These are phyloP conservation scores for Lindgomyces ingoldianus DNA, from an alignment of 495 filamentous ascomycete genomes.

Conservation along the genomic window DNA sequence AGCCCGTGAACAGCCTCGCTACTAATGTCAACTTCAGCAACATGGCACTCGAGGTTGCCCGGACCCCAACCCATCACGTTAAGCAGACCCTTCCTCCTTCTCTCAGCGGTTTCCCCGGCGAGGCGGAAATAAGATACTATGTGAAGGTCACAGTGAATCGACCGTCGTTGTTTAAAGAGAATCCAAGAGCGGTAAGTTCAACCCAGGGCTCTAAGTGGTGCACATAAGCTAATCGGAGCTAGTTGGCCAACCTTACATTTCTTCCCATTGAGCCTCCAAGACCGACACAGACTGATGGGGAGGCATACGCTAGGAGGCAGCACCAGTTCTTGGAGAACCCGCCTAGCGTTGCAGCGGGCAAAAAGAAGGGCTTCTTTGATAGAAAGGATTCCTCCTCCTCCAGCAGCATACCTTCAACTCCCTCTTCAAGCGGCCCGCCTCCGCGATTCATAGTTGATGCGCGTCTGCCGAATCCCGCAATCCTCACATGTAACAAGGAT, in stretches of 20 bases:
- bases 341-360: constrained; percentile 54
- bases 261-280: constrained; percentile 89
- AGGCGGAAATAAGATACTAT: constrained; percentile 90
- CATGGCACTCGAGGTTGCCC: constrained; percentile 59
- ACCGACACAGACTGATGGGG: constrained; percentile 63
- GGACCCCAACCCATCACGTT: constrained; percentile 60
- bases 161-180: constrained; percentile 81
- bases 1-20: constrained; percentile 58
- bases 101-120: constrained; percentile 73
- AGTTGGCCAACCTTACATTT: constrained; percentile 66
- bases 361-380: constrained; percentile 34
- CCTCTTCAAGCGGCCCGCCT: constrained; percentile 36
- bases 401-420: constrained; percentile 27
- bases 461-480: constrained; percentile 81
- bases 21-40: constrained; percentile 59
- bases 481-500: constrained; percentile 83
- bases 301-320: constrained; percentile 79
- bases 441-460: constrained; percentile 69
- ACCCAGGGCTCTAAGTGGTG: neutral
- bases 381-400: constrained; percentile 21
- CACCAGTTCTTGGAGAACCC: constrained; percentile 68
- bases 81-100: constrained; percentile 87
- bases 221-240: neutral
- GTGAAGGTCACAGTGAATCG: constrained; percentile 87
- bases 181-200: constrained; percentile 60